Evolutionary conservation across 352 stramenopile species (phyloP).

Genomic region (Globisporangium nunn): DNA sequence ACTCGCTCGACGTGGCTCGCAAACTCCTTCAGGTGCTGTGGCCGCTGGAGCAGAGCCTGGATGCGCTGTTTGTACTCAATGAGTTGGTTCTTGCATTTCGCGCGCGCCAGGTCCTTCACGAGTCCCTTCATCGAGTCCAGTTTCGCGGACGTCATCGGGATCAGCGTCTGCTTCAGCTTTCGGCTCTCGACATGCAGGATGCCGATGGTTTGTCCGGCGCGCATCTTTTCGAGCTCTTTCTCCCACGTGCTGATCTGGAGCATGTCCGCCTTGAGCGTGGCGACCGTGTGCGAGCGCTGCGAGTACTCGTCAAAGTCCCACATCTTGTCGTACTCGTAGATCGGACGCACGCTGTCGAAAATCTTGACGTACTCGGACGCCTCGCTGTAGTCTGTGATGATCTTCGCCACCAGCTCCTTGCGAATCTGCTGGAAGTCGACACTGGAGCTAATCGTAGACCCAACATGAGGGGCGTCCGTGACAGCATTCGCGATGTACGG

Average conservation of each 20-base stretch:
- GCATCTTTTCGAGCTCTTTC: constrained; percentile 93
- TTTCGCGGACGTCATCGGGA: constrained; percentile 89
- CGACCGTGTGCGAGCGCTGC: constrained; percentile 76
- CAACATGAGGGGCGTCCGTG: constrained; percentile 68
- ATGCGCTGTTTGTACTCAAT: constrained; percentile 89
- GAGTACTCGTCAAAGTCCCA: constrained; percentile 89
- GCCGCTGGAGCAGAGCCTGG: constrained; percentile 71
- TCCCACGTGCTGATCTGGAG: constrained; percentile 88
- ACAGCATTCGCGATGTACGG: constrained; percentile 62
- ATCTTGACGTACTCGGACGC: constrained; percentile 88
- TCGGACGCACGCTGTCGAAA: constrained; percentile 89
- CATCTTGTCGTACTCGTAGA: constrained; percentile 88
- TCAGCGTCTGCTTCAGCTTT: constrained; percentile 90
- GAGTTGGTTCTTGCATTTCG: constrained; percentile 85
- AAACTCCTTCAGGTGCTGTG: constrained; percentile 90
- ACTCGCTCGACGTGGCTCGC: constrained; percentile 80
- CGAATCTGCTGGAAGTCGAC: constrained; percentile 71
- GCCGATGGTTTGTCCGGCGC: constrained; percentile 85
- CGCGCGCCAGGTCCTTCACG: constrained; percentile 85
- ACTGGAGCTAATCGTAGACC: constrained; percentile 62
- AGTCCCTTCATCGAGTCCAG: constrained; percentile 90
- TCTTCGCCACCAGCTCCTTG: constrained; percentile 75
- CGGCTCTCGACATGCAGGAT: constrained; percentile 91
- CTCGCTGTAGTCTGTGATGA: constrained; percentile 81
- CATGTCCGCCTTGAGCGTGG: constrained; percentile 87